A percentile compares a stretch with the other conserved stretches of the same genome.
Conservation (phyloP, 1,139 yeast species). For the Zygosaccharomyces pseudobailii region DNA sequence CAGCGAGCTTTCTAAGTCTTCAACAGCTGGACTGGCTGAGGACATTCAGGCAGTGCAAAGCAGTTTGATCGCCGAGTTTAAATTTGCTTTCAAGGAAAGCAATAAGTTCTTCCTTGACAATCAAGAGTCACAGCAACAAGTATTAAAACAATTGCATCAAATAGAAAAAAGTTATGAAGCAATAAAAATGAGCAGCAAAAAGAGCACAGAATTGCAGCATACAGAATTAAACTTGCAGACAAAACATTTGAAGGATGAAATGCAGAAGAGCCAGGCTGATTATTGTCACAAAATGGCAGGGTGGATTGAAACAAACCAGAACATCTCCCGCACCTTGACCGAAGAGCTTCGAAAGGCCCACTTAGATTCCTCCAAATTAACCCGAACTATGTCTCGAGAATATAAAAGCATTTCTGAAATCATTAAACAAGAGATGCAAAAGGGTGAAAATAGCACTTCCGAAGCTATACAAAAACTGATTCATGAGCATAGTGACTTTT, state of each 20-base stretch:
- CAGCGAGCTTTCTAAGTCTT: background rate
- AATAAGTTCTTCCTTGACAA: background rate
- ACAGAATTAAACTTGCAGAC: background rate
- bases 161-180: background rate
- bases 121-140: background rate
- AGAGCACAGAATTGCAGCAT: slow-evolving; percentile 1
- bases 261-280: background rate
- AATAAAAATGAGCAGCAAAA: slow-evolving; percentile 3
- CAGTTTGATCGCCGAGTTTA: background rate
- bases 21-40: slow-evolving; percentile 1
- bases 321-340: background rate
- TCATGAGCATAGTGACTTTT: background rate
- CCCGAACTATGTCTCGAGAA: background rate
- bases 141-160: background rate
- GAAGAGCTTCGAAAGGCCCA: background rate
- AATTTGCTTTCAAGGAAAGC: background rate
- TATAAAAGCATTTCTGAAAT: background rate
- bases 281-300: background rate
- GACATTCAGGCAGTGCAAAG: background rate
- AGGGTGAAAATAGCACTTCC: background rate
- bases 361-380: background rate
- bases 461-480: slow-evolving; percentile 7
- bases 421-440: background rate
- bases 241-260: background rate
- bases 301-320: background rate